These are phyloP conservation scores for Colletotrichum eremochloae DNA, from an alignment of 2,329 filamentous ascomycete genomes.

Conservation along the genomic window DNA sequence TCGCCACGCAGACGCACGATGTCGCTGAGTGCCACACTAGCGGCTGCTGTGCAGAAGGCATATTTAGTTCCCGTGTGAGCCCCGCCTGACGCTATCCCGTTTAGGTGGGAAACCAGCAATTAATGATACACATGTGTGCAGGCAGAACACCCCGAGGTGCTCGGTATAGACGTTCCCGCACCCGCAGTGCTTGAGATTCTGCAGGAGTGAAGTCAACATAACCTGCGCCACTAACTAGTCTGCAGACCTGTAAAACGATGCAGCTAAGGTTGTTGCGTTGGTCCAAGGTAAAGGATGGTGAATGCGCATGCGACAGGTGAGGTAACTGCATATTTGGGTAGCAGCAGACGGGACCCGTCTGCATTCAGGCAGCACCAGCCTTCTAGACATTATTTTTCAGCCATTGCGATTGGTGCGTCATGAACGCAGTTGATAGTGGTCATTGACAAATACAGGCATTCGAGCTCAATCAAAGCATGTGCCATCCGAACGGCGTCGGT, in stretches of 20 bases:
- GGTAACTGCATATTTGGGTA: not conserved
- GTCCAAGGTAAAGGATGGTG: not conserved
- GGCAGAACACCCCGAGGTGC: slow-evolving; percentile 29
- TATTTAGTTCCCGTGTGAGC: not conserved
- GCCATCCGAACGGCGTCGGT: slow-evolving; percentile 24
- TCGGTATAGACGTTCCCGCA: slow-evolving; percentile 27
- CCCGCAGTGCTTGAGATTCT: slow-evolving; percentile 7
- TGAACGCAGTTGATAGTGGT: not conserved
- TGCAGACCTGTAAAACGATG: not conserved
- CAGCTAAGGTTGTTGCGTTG: not conserved
- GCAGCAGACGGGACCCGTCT: not conserved
- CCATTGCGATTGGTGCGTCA: slow-evolving; percentile 5
- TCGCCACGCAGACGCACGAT: slow-evolving; percentile 14
- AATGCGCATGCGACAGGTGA: not conserved
- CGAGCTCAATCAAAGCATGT: not conserved
- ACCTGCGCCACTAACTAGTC: slow-evolving; percentile 23
- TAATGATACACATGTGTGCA: slow-evolving; percentile 5
- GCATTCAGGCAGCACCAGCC: not conserved
- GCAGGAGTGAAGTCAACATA: slow-evolving; percentile 20
- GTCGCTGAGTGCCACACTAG: slow-evolving; percentile 26
- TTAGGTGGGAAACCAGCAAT: not conserved
- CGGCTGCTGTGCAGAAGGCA: not conserved
- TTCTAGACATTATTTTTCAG: not conserved
- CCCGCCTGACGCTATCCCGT: not conserved
- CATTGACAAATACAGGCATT: slow-evolving; percentile 9